Evolutionary conservation across 2,329 filamentous ascomycete genomes (phyloP), one percentile per base, ranked within the genome.

Genomic region (Phialophora verrucosa): DNA sequence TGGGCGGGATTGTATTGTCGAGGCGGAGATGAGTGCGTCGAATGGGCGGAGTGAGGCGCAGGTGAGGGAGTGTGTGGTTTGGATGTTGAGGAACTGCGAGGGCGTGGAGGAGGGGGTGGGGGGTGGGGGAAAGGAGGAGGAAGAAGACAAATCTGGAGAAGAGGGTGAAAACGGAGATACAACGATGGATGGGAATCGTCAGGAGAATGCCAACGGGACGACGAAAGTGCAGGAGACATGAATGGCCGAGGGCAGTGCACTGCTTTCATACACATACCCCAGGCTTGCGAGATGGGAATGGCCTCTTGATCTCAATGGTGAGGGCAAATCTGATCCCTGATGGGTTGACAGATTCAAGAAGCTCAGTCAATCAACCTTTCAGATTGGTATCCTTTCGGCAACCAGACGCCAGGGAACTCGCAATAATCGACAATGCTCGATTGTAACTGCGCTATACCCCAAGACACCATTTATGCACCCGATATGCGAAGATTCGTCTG

Each of bases 1-100:
- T 56, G 93, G 96, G 31, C 91, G 96, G 73, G 90, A 93, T 72
- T 88, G 90, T 2, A 82, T 93, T 1, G 91, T 92, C 73, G 82
- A 92, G 71, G 90, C 91, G 17, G 87, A 91, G 76, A 84, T 90
- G 27, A 69, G 67, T 58, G 70, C 67, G 5, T 66, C 66, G 50
- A 67, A 71, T 11, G 59, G 59, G 0, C 25, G 53, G 5, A 29
- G 17, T 53, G 64, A 64, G 3, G 69, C 59, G 8, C 56, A n/a
- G 10, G 69, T 69, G 32, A 61, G 14, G 12, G 69, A 70, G 31
- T 73, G 72, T 66, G 72, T 69, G 11, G 64, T 66, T n/a, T 74
- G 72, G 72, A 66, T 74, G 65, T 66, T 74, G 69, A 71, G 64
- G 59, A 64, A 72, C 32, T 74, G 72, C 63, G 71, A 70, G 14